These are phyloP conservation scores for Ramalina intermedia DNA, from an alignment of 495 filamentous ascomycete species.

Conservation along the genomic window DNA sequence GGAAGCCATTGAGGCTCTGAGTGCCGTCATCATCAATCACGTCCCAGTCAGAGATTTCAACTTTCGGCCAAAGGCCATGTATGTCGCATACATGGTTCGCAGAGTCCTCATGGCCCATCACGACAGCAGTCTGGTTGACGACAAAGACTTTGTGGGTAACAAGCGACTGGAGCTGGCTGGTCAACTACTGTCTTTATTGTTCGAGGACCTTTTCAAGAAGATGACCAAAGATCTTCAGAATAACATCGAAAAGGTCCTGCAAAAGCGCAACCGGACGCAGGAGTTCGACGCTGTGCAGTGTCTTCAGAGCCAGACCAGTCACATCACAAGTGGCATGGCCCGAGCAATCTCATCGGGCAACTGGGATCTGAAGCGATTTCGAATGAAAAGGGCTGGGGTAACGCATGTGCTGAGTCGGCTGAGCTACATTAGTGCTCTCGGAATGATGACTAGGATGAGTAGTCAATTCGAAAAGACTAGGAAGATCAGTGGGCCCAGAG, in stretches of 20 bases:
- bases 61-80: conserved; percentile 88
- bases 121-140: conserved; percentile 77
- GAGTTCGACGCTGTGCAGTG: conserved; percentile 73
- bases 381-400: conserved; percentile 94
- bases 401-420: conserved; percentile 91
- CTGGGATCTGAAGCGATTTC: conserved; percentile 93
- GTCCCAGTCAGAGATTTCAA: conserved; percentile 80
- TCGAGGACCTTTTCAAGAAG: conserved; percentile 94
- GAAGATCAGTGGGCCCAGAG: conserved; percentile 89
- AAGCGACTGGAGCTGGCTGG: conserved; percentile 90
- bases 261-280: conserved; percentile 71
- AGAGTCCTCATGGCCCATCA: conserved; percentile 86
- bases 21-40: conserved; percentile 82
- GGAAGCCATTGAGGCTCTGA: conserved; percentile 82
- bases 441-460: conserved; percentile 98
- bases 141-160: conserved; percentile 95
- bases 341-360: conserved; percentile 93
- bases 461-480: conserved; percentile 98
- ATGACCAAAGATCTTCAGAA: conserved; percentile 76
- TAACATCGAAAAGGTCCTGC: conserved; percentile 84
- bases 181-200: conserved; percentile 85
- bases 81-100: conserved; percentile 90
- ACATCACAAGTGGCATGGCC: conserved; percentile 82
- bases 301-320: conserved; percentile 58
- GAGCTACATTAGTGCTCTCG: conserved; percentile 94